Evolutionary conservation across 2,329 filamentous ascomycete genomes (phyloP), one percentile per base, ranked within the genome.

Genomic region (Penicillium griseofulvum): DNA sequence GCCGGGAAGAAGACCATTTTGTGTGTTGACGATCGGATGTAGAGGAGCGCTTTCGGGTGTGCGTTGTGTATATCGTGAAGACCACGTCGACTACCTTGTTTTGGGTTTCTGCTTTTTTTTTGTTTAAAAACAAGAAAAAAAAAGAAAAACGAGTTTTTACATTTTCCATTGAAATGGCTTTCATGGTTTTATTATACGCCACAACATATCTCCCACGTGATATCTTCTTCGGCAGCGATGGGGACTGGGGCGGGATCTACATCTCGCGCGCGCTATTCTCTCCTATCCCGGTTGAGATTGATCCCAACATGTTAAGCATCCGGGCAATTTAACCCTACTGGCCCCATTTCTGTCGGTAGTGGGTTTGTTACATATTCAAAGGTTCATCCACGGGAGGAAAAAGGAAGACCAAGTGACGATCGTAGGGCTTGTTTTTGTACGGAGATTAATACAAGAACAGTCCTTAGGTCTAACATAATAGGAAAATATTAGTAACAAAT

Each of bases 191-290:
- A 29, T 6, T 11, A 22, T 14, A 22, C 2, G 17, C 10, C 28
- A 42, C 14, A 42, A 28, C 22, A 19, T 56, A 31, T 46, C 29
- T 43, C 19, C 3, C 53, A 49, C 52, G 55, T 60, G 58, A 57
- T 39, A 50, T 55, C 28, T 29, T 37, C 36, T 59, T 56, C 53
- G 50, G 58, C 58, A 50, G 53, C 41, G 53, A 45, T 52, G 44
- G 52, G 26, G 51, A 53, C 51, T 49, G 51, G 51, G 51, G 51
- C 51, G 44, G 44, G 52, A 54, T 54, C 52, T 51, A 38, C 52
- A 26, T 39, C 33, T 54, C 26, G 52, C 47, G 46, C 51, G 51
- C 51, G 44, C 51, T 53, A 49, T 52, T 22, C 44, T 34, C 34
- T 48, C 17, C 50, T 48, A 41, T 53, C 37, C 44, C 36, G 37